These are phyloP conservation scores for Trichoderma atroviride DNA, from an alignment of 2,329 filamentous ascomycete species.

Conservation along the genomic window DNA sequence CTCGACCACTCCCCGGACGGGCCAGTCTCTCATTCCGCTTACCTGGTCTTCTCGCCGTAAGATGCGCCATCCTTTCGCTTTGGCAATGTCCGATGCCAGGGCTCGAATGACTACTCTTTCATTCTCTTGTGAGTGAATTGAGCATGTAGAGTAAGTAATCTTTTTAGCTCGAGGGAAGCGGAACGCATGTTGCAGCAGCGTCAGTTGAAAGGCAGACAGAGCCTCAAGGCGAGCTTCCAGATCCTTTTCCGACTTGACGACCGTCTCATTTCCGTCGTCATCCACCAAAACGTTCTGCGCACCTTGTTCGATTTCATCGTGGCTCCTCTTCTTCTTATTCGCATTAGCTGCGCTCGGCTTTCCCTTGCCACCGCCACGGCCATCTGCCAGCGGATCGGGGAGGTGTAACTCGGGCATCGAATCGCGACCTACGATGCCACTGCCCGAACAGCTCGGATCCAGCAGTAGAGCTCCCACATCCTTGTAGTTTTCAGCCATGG, in stretches of 20 bases:
- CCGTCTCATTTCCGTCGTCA: conserved; percentile 60
- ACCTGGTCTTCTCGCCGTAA: conserved; percentile 73
- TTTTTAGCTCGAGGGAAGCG: conserved; percentile 72
- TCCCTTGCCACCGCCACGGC: conserved; percentile 8
- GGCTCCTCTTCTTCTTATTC: conserved; percentile 51
- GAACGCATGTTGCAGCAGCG: conserved; percentile 82
- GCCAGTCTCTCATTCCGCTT: conserved; percentile 74
- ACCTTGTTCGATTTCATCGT: conserved; percentile 40
- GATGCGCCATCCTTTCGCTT: conserved; percentile 74
- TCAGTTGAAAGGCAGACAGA: conserved; percentile 79
- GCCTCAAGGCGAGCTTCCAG: conserved; percentile 68
- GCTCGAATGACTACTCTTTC: conserved; percentile 79
- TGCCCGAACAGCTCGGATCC: conserved; percentile 94
- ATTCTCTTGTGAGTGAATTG: conserved; percentile 83
- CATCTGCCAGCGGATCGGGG: conserved; percentile 39
- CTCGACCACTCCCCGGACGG: conserved; percentile 61
- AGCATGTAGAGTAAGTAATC: conserved; percentile 94
- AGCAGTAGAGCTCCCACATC: conserved; percentile 82
- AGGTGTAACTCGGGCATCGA: conserved; percentile 72
- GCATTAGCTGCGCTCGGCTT: conserved; percentile 27
- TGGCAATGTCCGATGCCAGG: conserved; percentile 68
- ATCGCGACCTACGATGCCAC: conserved; percentile 88
- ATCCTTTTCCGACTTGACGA: conserved; percentile 57
- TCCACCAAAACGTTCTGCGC: conserved; percentile 51
- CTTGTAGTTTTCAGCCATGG: conserved; percentile 60